A percentile compares a stretch with the other conserved stretches of the same genome.
Evolutionary conservation across 2,329 filamentous ascomycete species (phyloP).

Genomic region (Penicillium psychrosexuale): DNA sequence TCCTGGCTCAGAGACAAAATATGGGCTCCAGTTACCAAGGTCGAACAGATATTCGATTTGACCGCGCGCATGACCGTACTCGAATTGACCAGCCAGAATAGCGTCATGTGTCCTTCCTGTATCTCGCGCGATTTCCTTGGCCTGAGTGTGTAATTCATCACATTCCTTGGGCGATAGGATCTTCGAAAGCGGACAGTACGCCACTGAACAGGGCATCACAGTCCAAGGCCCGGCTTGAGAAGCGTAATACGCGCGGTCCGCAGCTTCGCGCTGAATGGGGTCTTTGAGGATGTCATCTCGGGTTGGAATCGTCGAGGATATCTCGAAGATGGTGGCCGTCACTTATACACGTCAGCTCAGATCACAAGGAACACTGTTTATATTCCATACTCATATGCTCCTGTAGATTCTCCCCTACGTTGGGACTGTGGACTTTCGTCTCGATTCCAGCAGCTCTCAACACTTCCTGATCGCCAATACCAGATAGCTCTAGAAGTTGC

Average conservation of each 20-base stretch:
- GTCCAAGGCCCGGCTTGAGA: constrained; percentile 19
- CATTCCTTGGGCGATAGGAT: constrained; percentile 4
- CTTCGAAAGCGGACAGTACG: constrained; percentile 17
- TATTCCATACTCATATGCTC: constrained; percentile 40
- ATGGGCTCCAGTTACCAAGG: constrained; percentile 48
- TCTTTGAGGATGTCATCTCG: constrained; percentile 15
- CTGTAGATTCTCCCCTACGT: constrained; percentile 52
- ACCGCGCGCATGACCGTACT: constrained; percentile 28
- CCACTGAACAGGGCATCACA: constrained; percentile 22
- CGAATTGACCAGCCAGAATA: constrained; percentile 16
- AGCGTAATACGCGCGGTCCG: constrained; percentile 13
- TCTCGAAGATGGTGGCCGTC: constrained; percentile 33
- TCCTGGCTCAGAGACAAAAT: constrained; percentile 30
- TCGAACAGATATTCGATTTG: constrained; percentile 53
- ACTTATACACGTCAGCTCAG: constrained; percentile 20
- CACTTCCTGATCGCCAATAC: constrained; percentile 52
- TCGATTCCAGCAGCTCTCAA: constrained; percentile 45
- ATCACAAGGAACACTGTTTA: constrained; percentile 29
- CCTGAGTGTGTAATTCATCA: not conserved
- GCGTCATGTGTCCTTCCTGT: constrained; percentile 7
- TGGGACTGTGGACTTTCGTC: constrained; percentile 43
- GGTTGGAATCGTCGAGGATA: constrained; percentile 15
- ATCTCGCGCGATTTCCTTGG: not conserved
- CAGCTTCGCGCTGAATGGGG: constrained; percentile 6
- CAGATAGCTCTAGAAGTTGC: constrained; percentile 60